Evolutionary conservation across 192 early-diverging fungal species (phyloP).

Genomic region (Rhizoclosmatium globosum): DNA sequence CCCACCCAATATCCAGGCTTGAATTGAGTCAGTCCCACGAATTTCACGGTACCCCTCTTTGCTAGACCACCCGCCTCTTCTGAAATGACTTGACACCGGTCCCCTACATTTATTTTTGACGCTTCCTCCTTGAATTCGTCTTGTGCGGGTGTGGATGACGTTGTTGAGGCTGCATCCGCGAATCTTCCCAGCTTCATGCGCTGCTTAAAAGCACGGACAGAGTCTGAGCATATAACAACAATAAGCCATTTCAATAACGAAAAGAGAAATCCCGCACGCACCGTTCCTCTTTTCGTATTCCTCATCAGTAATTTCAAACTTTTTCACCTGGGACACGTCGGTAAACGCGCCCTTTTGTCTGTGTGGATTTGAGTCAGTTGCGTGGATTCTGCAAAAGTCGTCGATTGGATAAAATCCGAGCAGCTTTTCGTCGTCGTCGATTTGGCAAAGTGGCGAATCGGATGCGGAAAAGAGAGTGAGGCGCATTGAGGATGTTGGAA

Average conservation of each 20-base stretch:
- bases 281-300: constrained; percentile 85
- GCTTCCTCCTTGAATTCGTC: constrained; percentile 72
- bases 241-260: neutral
- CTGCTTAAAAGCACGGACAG: constrained; percentile 88
- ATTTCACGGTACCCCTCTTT: constrained; percentile 61
- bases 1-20: constrained; percentile 94
- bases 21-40: constrained; percentile 67
- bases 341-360: constrained; percentile 75
- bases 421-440: constrained; percentile 66
- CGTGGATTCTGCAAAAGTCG: constrained; percentile 83
- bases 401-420: constrained; percentile 88
- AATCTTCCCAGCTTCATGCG: constrained; percentile 91
- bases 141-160: constrained; percentile 34
- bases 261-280: constrained; percentile 36
- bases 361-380: constrained; percentile 74
- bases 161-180: constrained; percentile 61
- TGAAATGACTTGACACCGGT: constrained; percentile 82
- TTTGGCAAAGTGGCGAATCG: constrained; percentile 55
- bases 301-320: constrained; percentile 89
- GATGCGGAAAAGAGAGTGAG: constrained; percentile 15
- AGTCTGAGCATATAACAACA: constrained; percentile 54
- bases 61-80: constrained; percentile 56
- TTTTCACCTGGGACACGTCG: constrained; percentile 91
- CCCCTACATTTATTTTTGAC: constrained; percentile 72
- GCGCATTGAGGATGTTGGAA: constrained; percentile 72